Base-by-base conservation (phyloP, 1,284 basidiomycete species). In the Neonothopanus nambi region DNA sequence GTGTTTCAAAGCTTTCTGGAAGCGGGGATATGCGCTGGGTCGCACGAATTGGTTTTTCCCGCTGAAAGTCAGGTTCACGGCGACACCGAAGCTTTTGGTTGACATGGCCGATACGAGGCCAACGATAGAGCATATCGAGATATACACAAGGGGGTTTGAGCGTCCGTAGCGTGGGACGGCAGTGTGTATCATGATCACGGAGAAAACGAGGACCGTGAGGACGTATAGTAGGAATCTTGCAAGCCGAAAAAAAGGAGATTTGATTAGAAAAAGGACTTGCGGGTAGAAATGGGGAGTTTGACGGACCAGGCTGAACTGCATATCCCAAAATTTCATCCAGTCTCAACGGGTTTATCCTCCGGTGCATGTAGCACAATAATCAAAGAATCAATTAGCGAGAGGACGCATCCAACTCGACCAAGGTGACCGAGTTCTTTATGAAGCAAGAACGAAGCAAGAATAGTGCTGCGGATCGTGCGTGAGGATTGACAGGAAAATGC, bases 281-380 rank as follows among this genome's bases (percentile, higher is more conserved):
- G 26, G 9, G 9, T 33, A n/a, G n/a, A n/a, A n/a, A n/a, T 3
- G 4, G n/a, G 48, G 4, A 13, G 30, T 26, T 39, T 38, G 11
- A 70, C 82, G 51, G 59, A 93, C 93, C 93, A 61, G 93, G 91
- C 64, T 95, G 91, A 38, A 93, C 73, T 13, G 95, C 96, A 68
- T 94, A 98, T 57, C 85, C 77, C 40, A 97, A 72, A 57, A 98
- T 94, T 70, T 99, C 93, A 65, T 98, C 95, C 95, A 0, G 95
- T 98, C 63, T 91, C 78, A 28, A 98, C 85, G 44, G 91, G 88
- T 71, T 95, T 95, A 76, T 99, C 96, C 67, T 93, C 93, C 4
- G 96, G 96, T 17, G 96, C 95, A 64, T 99, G 95, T 2, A 99
- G 79, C 43, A 99, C 90, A 61, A 99, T 98, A 65, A 99, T 91